These are phyloP conservation scores for Cryoendolithus antarcticus DNA, from an alignment of 2,329 filamentous ascomycete genomes.

Conservation along the genomic window DNA sequence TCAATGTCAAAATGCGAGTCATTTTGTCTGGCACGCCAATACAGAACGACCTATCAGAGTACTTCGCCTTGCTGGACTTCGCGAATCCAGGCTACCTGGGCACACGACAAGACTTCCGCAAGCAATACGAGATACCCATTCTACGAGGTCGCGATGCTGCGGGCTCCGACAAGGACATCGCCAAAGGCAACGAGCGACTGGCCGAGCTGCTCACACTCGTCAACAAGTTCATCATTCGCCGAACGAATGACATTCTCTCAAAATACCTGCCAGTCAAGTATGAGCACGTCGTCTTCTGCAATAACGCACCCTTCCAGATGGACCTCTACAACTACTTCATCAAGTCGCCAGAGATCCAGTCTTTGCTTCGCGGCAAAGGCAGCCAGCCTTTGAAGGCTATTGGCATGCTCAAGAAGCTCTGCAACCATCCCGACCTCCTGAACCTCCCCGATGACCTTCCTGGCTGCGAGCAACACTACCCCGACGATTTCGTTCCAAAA, in stretches of 20 bases:
- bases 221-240: constrained; percentile 96
- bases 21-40: constrained; percentile 96
- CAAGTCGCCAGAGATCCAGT: constrained; percentile 86
- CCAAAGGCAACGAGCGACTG: constrained; percentile 73
- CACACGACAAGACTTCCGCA: constrained; percentile 80
- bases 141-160: constrained; percentile 81
- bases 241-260: constrained; percentile 93
- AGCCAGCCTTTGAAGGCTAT: constrained; percentile 96
- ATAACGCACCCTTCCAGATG: constrained; percentile 81
- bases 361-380: constrained; percentile 79
- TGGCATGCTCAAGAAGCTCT: constrained; percentile 92
- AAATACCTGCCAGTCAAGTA: constrained; percentile 98
- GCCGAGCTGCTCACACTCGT: constrained; percentile 70
- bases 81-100: constrained; percentile 89
- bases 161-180: constrained; percentile 68
- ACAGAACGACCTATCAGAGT: constrained; percentile 96
- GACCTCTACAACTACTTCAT: constrained; percentile 96
- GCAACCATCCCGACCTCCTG: constrained; percentile 91
- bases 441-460: constrained; percentile 73
- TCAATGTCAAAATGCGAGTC: constrained; percentile 83
- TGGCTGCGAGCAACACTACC: constrained; percentile 69
- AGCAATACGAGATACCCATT: constrained; percentile 87
- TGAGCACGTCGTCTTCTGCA: constrained; percentile 97
- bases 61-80: constrained; percentile 91
- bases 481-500: constrained; percentile 78